Conservation (phyloP, 129 eudicot genomes). For the Smallanthus sonchifolius region DNA sequence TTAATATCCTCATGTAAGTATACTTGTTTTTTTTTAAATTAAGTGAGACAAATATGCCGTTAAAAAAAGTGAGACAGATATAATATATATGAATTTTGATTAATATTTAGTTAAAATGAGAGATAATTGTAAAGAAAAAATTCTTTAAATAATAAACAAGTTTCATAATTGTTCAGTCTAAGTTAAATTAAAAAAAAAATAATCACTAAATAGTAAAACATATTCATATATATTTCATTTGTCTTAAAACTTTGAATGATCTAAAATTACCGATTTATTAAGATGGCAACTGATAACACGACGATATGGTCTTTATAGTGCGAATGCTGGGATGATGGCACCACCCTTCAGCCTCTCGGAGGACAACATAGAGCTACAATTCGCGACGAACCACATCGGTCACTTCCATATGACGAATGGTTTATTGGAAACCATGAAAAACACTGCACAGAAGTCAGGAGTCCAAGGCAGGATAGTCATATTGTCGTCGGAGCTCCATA, state of each 20-base stretch:
- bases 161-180: too few relatives aligned
- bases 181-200: too few relatives aligned
- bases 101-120: too few relatives aligned
- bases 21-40: not conserved
- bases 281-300: not conserved
- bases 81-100: too few relatives aligned
- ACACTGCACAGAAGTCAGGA: slow-evolving; percentile 47
- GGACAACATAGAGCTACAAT: slow-evolving; percentile 79
- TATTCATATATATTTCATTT: too few relatives aligned
- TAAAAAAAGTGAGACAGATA: too few relatives aligned
- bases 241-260: not conserved
- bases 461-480: slow-evolving; percentile 75
- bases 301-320: slow-evolving; percentile 32
- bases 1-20: slow-evolving; percentile 81
- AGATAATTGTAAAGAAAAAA: too few relatives aligned
- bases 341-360: slow-evolving; percentile 63
- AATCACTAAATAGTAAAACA: too few relatives aligned
- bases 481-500: slow-evolving; percentile 63
- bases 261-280: not conserved
- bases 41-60: too few relatives aligned
- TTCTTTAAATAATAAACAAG: too few relatives aligned
- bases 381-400: slow-evolving; percentile 85
- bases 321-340: slow-evolving; percentile 91
- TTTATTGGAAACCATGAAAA: slow-evolving; percentile 75
- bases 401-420: slow-evolving; percentile 74